Evolutionary conservation across 2,329 filamentous ascomycete species (phyloP), one percentile per base, ranked within the genome.

Genomic region (Magnaporthiopsis poae): DNA sequence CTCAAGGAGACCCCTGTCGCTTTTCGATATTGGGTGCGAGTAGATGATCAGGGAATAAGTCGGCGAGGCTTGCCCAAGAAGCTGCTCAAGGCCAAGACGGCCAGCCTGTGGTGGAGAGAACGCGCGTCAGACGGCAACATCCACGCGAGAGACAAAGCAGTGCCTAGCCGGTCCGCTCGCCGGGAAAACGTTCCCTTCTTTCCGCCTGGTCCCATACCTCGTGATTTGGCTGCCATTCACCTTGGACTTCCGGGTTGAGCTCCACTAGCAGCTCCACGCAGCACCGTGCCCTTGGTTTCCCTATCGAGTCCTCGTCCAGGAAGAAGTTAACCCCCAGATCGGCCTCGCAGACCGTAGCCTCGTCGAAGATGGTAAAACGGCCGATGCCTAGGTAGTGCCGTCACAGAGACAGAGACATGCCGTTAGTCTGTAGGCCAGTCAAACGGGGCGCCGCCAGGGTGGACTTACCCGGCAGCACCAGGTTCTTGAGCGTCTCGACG

Each of bases 261-360:
- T 99, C 96, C 69, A 87, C 82, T 61, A 99, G 81, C 66, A 94
- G 82, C 69, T 88, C 87, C 67, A 89, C 88, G 66, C 90, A 90
- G 74, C 90, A 88, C 75, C 92, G 85, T 1, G 94, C 91, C 71
- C 95, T 87, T 33, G 87, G 87, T 72, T 88, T 88, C 65, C 92
- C 93, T 56, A 96, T 75, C 70, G 87, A 89, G 63, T 83, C 80
- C 71, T 95, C 87, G 68, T 96, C 91, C 0, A 99, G 82, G 73
- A 99, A 99, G 82, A 99, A 99, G 78, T 99, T 99, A 69, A 97
- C 89, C 5, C 96, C 95, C 60, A 99, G 81, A 73, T 99, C 95
- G 60, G 87, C 82, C 71, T 96, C 89, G 0, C 81, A 82, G n/a
- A 99, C 93, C 2, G 84, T 76, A 1, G 87, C 85, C 8, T 90